Percentiles rank a stretch among this genome's conserved stretches.
Conservation (phyloP, 1,284 basidiomycete species). For the Hymenochaete sp. region DNA sequence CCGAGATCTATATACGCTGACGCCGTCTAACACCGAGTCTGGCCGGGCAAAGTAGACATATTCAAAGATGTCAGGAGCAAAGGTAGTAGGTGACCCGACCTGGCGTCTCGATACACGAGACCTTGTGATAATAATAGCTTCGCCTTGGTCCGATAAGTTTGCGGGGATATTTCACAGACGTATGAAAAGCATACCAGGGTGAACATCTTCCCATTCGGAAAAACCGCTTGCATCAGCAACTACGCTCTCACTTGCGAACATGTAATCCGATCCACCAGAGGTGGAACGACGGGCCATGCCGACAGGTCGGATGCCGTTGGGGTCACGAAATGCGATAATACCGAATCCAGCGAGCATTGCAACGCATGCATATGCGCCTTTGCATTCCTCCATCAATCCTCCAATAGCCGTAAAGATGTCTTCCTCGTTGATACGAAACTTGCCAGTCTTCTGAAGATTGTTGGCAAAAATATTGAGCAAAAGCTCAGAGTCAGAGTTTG, state of each 20-base stretch:
- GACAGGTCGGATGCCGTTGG: constrained; percentile 94
- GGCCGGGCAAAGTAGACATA: constrained; percentile 98
- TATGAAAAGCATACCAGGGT: constrained; percentile 53
- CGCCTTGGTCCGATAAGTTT: constrained; percentile 41
- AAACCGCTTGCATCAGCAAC: constrained; percentile 93
- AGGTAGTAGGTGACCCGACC: constrained; percentile 60
- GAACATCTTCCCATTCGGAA: constrained; percentile 87
- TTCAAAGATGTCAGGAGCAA: constrained; percentile 99
- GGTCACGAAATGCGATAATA: constrained; percentile 96
- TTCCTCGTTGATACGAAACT: constrained; percentile 99
- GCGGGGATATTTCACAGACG: background rate
- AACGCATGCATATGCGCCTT: constrained; percentile 93
- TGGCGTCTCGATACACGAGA: constrained; percentile 64
- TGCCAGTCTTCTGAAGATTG: constrained; percentile 96
- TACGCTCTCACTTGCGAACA: constrained; percentile 93
- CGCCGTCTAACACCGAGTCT: constrained; percentile 94
- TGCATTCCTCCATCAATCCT: constrained; percentile 81
- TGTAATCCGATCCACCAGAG: constrained; percentile 66
- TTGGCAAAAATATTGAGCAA: constrained; percentile 97
- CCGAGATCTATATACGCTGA: constrained; percentile 93
- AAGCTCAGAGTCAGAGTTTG: constrained; percentile 95
- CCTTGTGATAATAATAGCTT: constrained; percentile 93
- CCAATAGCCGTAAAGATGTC: constrained; percentile 96
- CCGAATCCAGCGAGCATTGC: constrained; percentile 99
- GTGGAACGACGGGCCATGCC: constrained; percentile 63